Conservation (phyloP, 2,329 filamentous ascomycete species). For the Paraphaeosphaeria minitans region DNA sequence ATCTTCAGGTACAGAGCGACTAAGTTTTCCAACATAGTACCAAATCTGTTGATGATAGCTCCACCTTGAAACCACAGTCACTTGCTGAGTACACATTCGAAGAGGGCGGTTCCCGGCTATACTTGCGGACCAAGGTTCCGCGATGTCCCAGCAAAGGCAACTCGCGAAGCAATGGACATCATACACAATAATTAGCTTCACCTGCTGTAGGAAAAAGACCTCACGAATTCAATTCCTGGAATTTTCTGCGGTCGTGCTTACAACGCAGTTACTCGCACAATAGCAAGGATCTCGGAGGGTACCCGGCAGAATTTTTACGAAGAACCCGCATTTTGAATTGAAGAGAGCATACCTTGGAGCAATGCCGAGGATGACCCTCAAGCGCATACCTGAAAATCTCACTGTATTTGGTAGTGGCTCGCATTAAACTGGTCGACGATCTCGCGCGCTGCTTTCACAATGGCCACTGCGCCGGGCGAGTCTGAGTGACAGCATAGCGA, state of each 20-base stretch:
- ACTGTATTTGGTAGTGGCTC: slow-evolving; percentile 23
- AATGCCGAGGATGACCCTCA: slow-evolving; percentile 6
- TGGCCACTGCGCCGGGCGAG: slow-evolving; percentile 51
- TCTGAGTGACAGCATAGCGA: slow-evolving; percentile 54
- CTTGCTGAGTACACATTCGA: slow-evolving; percentile 10
- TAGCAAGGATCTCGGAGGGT: slow-evolving; percentile 14
- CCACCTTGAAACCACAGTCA: no score
- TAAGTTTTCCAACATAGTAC: no score
- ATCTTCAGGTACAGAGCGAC: no score
- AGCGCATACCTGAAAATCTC: no score
- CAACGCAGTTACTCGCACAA: slow-evolving; percentile 21
- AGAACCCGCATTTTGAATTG: slow-evolving; percentile 25
- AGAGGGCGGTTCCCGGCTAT: slow-evolving; percentile 15
- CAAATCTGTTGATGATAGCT: no score
- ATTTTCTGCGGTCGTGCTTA: slow-evolving; percentile 27
- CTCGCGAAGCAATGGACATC: slow-evolving; percentile 16
- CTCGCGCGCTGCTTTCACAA: slow-evolving; percentile 50
- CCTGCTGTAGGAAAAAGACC: slow-evolving; percentile 6
- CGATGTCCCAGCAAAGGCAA: slow-evolving; percentile 20
- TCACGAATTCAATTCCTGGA: slow-evolving; percentile 17
- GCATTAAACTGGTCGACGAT: slow-evolving; percentile 51
- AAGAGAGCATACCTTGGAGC: slow-evolving; percentile 23
- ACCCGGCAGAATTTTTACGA: slow-evolving; percentile 17
- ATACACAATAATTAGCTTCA: slow-evolving; percentile 26
- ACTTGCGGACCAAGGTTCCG: slow-evolving; percentile 25